Evolutionary conservation across 805 yeast species (phyloP).

Genomic region (Kodamaea lidongshanica): DNA sequence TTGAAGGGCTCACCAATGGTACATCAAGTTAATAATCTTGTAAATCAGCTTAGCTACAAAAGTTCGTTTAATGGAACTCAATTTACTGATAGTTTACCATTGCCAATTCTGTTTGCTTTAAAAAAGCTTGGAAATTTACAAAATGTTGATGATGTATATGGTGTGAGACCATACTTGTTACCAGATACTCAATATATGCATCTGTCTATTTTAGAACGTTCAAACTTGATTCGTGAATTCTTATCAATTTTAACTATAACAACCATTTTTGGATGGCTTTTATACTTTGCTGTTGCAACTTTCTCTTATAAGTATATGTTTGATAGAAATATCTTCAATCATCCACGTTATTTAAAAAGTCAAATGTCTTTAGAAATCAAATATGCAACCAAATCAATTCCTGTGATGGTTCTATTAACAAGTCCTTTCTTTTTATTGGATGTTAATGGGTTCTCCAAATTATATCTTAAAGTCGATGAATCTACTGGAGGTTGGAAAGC

Average conservation of each 20-base stretch:
- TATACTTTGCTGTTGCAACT: constrained; percentile 71
- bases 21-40: constrained; percentile 5
- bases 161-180: constrained; percentile 53
- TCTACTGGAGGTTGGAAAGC: constrained; percentile 66
- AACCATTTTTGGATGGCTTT: constrained; percentile 78
- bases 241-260: constrained; percentile 63
- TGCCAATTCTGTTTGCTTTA: constrained; percentile 13
- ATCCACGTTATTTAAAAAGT: constrained; percentile 91
- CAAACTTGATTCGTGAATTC: constrained; percentile 65
- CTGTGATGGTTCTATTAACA: constrained; percentile 80
- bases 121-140: constrained; percentile 19
- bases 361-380: constrained; percentile 81
- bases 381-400: constrained; percentile 77
- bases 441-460: constrained; percentile 71
- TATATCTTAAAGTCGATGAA: constrained; percentile 62
- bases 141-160: constrained; percentile 44
- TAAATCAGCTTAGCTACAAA: constrained; percentile 3
- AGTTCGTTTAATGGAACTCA: constrained; percentile 9
- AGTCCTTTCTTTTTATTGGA: constrained; percentile 87
- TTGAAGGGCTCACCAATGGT: constrained; percentile 9
- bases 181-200: constrained; percentile 51
- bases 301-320: constrained; percentile 74
- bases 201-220: constrained; percentile 66
- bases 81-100: constrained; percentile 9
- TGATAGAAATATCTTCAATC: constrained; percentile 86